Conservation (phyloP, 345 rosid genomes). For the Crucihimalaya himalaica region DNA sequence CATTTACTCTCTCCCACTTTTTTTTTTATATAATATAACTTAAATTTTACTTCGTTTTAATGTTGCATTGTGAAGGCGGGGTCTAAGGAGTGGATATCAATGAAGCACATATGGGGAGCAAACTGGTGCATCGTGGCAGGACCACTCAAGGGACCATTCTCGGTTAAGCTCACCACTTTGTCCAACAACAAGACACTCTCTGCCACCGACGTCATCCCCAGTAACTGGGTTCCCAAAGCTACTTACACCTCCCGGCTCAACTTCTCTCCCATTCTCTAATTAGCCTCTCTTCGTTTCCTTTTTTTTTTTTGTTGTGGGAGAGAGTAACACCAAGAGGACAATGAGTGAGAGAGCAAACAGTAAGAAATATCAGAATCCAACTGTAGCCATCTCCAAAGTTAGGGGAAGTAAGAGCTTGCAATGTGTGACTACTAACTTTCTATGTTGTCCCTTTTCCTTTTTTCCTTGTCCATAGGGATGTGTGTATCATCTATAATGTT, state of each 20-base stretch:
- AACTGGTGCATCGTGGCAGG: slow-evolving; percentile 75
- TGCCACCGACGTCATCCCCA: slow-evolving; percentile 80
- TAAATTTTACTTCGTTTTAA: not conserved
- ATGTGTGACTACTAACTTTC: slow-evolving; percentile 32
- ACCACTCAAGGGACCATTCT: slow-evolving; percentile 88
- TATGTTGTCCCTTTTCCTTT: slow-evolving; percentile 8
- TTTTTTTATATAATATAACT: too few relatives aligned
- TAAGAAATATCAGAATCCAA: not conserved
- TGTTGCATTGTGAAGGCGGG: slow-evolving; percentile 51
- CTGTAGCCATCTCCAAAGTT: slow-evolving; percentile 53
- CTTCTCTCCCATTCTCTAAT: slow-evolving; percentile 50
- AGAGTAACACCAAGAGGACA: slow-evolving; percentile 15
- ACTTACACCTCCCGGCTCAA: slow-evolving; percentile 94
- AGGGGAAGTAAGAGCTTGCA: slow-evolving; percentile 48
- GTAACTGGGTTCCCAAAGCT: slow-evolving; percentile 84
- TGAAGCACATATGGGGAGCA: slow-evolving; percentile 99
- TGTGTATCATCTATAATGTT: slow-evolving; percentile 11
- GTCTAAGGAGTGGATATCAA: slow-evolving; percentile 71
- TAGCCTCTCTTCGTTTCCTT: slow-evolving; percentile 17
- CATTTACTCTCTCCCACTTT: not conserved
- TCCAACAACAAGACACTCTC: slow-evolving; percentile 70
- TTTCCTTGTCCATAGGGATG: slow-evolving; percentile 17
- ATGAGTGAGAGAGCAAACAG: not conserved
- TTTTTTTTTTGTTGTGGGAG: slow-evolving; percentile 23
- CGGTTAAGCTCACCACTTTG: slow-evolving; percentile 79